Conservation (phyloP, 768 basidiomycete genomes). For the Boletus rubescentipes region DNA sequence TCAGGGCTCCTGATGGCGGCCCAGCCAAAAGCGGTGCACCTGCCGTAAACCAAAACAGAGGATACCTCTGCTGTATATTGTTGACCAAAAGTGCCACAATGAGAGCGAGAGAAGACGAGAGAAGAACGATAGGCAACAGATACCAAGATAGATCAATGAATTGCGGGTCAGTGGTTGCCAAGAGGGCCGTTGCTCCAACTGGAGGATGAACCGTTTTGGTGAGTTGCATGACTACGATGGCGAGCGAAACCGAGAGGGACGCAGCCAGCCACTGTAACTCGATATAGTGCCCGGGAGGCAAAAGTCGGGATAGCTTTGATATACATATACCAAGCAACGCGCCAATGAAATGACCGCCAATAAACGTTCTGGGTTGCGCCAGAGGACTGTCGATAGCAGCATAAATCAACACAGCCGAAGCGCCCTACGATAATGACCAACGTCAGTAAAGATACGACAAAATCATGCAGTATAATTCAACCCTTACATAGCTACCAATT, state of each 20-base stretch:
- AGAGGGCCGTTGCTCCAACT: constrained; percentile 56
- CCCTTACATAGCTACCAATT: constrained; percentile 23
- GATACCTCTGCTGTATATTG: constrained; percentile 49
- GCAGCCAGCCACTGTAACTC: constrained; percentile 44
- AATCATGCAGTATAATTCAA: not conserved
- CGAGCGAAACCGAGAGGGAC: constrained; percentile 39
- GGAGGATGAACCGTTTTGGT: constrained; percentile 55
- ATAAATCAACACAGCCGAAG: constrained; percentile 55
- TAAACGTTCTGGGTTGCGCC: constrained; percentile 50
- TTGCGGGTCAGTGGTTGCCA: constrained; percentile 44
- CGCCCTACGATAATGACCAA: constrained; percentile 40
- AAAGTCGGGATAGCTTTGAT: constrained; percentile 49
- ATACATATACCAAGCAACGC: constrained; percentile 49
- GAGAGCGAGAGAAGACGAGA: constrained; percentile 45
- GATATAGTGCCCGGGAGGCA: constrained; percentile 43
- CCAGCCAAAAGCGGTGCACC: not conserved
- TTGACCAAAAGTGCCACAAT: constrained; percentile 46
- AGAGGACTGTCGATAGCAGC: constrained; percentile 52
- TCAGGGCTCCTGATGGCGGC: not conserved
- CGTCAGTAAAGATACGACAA: not conserved
- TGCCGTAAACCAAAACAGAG: constrained; percentile 44
- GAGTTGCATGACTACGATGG: constrained; percentile 51
- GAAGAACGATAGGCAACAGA: constrained; percentile 50
- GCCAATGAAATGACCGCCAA: constrained; percentile 43
- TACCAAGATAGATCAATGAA: constrained; percentile 50